Evolutionary conservation across 2,329 filamentous ascomycete genomes (phyloP), one percentile per base, ranked within the genome.

Genomic region (Gyromitra esculenta): DNA sequence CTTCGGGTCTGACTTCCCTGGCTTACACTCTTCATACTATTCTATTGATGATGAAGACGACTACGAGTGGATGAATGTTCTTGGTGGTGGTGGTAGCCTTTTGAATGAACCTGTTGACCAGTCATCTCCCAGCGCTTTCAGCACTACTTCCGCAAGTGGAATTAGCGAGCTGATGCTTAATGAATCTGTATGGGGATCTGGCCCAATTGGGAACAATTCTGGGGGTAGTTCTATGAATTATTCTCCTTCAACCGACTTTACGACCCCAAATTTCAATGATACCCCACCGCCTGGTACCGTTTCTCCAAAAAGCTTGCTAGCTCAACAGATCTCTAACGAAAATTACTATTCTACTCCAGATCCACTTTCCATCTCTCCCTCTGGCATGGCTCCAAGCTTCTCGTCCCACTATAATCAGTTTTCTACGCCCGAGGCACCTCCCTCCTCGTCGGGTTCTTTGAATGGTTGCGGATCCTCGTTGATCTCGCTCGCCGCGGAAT

Each of bases 121-220:
- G 75, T 98, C 96, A 9, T 98, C 96, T 13, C 96, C 96, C 15
- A 98, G 96, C 7, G 94, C 94, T 60, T 95, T 98, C 83, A 98
- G 95, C 85, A 97, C 93, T 56, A 93, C 92, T 75, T 98, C 94
- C 84, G 94, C 96, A 82, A 95, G 92, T 83, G 92, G 91, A 65
- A 92, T 94, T 83, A 96, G 93, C 84, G 96, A 98, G 82, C 90
- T 94, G 76, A 94, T 97, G 91, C 87, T 96, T 74, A 94, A 97
- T 83, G 93, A 92, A 31, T 79, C 80, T 43, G 79, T 78, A 39
- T 81, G 80, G 80, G 79, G 79, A 21, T 77, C 78, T 52, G 77
- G 77, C 69, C 77, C 76, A 48, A 80, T 79, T 57, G 73, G 73
- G 41, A 76, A 77, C 41, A 70, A 71, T 73, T 64, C 77, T 15